Evolutionary conservation across 495 filamentous ascomycete genomes (phyloP), one percentile per base, ranked within the genome.

Genomic region (Podospora tetraspora): DNA sequence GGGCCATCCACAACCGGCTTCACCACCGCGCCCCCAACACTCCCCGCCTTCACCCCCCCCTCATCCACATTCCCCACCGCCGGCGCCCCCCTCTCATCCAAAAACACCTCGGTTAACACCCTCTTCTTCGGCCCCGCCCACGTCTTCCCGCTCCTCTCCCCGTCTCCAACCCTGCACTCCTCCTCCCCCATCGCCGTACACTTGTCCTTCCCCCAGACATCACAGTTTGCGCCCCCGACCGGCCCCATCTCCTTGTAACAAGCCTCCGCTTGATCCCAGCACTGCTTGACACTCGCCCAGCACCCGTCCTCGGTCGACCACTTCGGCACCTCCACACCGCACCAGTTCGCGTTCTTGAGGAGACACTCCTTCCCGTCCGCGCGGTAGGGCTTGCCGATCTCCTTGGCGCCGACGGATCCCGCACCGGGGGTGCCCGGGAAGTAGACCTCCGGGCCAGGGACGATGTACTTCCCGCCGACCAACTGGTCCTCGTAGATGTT

Each of bases 341-440:
- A 91, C 90, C 90, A 93, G 77, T 92, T 91, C 52, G 79, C 89
- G 72, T 90, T 91, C 68, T 85, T 83, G 62, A 89, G 74, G 32
- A 90, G 79, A 74, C 86, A 91, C 59, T 77, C 74, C 0, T 71
- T 79, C 13, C 77, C 72, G 43, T 83, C 84, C 12, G 80, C 64
- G n/a, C 69, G 73, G 62, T 83, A 79, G 16, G 70, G 73, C 3
- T 32, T 61, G 10, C 63, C 69, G 29, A 69, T 71, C 37, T 64
- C 29, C 22, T 43, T 63, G 27, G 66, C 58, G 0, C 56, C 24
- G 3, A 43, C 34, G 0, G 57, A 56, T 23, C 59, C 66, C 13
- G 62, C 63, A 8, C 69, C 66, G 6, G 43, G 16, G 4, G 43
- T 52, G 16, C 43, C 43, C 0, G 75, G 76, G 52, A 73, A 70